phyloP scores from a whole-genome alignment of 192 early-diverging fungal species.

The Coemansia sp. region DNA sequence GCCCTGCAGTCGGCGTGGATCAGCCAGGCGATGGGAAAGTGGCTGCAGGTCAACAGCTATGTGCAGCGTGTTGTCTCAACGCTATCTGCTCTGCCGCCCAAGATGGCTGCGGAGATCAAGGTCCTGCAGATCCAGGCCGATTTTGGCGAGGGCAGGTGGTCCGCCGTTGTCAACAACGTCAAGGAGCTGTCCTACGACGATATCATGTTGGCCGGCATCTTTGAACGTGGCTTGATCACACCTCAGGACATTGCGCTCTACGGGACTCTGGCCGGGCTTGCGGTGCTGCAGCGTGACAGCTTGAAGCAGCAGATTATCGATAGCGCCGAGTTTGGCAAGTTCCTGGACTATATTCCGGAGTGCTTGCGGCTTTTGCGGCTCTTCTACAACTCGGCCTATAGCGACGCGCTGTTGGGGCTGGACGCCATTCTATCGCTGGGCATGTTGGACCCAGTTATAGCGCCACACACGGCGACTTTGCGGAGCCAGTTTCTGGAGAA shows the following conservation, averaged over 20 bases:
- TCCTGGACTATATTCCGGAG: slow-evolving; percentile 42
- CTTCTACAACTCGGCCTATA: slow-evolving; percentile 32
- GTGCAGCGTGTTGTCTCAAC: slow-evolving; percentile 21
- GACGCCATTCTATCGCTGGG: slow-evolving; percentile 30
- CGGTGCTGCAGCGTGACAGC: slow-evolving; percentile 22
- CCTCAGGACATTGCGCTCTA: slow-evolving; percentile 44
- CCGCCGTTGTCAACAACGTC: slow-evolving; percentile 8
- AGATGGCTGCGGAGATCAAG: slow-evolving; percentile 10
- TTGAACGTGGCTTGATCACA: slow-evolving; percentile 13
- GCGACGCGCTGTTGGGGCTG: slow-evolving; percentile 23
- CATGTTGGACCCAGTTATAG: slow-evolving; percentile 30
- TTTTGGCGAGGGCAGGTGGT: slow-evolving; percentile 38
- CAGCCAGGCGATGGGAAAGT: slow-evolving; percentile 19
- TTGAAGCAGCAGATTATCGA: slow-evolving; percentile 25
- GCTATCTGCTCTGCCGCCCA: slow-evolving; percentile 1
- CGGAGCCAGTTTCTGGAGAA: slow-evolving; percentile 25
- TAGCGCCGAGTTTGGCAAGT: slow-evolving; percentile 31
- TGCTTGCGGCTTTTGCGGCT: slow-evolving; percentile 31
- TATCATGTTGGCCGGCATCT: not conserved
- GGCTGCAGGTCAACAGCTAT: slow-evolving; percentile 38
- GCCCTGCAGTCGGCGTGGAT: slow-evolving; percentile 18
- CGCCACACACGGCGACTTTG: slow-evolving; percentile 18
- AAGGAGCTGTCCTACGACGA: slow-evolving; percentile 10
- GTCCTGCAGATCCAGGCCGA: slow-evolving; percentile 26
- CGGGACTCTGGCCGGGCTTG: slow-evolving; percentile 40